These are phyloP conservation scores for Picochlorum sp. DNA, from an alignment of 139 green algal genomes.

Conservation along the genomic window DNA sequence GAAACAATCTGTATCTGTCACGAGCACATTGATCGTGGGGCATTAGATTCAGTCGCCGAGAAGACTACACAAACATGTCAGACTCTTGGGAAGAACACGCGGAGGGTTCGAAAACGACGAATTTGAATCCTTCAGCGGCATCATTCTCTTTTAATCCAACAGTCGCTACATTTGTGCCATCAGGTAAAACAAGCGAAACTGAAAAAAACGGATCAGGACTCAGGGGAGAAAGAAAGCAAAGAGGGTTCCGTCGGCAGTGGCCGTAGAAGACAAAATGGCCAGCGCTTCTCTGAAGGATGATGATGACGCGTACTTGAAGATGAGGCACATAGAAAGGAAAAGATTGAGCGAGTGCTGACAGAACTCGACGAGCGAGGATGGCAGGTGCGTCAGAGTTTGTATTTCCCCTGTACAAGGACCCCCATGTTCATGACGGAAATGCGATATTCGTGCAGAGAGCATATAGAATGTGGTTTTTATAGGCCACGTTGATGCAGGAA, in stretches of 20 bases:
- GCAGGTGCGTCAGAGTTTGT: too few relatives aligned
- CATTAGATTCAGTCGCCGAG: neutral
- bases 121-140: constrained; percentile 45
- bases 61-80: constrained; percentile 5
- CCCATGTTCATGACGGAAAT: too few relatives aligned
- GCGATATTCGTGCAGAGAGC: constrained; percentile 44
- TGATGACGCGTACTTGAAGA: too few relatives aligned
- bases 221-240: neutral
- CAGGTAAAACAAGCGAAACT: constrained; percentile 1
- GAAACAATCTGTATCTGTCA: too few relatives aligned
- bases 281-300: too few relatives aligned
- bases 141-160: constrained; percentile 60
- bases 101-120: constrained; percentile 5
- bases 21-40: too few relatives aligned
- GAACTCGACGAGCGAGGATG: too few relatives aligned
- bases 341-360: too few relatives aligned
- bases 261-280: too few relatives aligned
- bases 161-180: constrained; percentile 37
- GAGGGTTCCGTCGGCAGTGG: neutral
- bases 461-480: constrained; percentile 99
- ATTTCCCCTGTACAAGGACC: too few relatives aligned
- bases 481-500: constrained; percentile 97
- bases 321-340: too few relatives aligned
- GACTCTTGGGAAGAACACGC: constrained; percentile 39
- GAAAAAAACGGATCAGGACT: neutral